These are phyloP conservation scores for Aspergillus campestris DNA, from an alignment of 495 filamentous ascomycete genomes.

Conservation along the genomic window DNA sequence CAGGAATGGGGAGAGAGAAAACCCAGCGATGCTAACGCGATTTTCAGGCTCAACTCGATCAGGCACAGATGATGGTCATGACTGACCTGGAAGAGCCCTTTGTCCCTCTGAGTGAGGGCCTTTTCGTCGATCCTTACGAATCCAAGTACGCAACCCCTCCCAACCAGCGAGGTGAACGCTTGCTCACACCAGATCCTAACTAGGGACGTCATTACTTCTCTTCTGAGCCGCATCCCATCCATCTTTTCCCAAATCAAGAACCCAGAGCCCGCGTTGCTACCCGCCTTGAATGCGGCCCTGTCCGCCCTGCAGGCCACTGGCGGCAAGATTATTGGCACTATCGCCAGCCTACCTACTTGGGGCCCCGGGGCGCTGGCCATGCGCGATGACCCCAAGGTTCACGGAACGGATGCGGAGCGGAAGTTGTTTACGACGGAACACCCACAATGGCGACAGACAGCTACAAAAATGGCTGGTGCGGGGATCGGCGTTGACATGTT, in stretches of 20 bases:
- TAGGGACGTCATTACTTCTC: slow-evolving; percentile 69
- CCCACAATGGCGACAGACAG: slow-evolving; percentile 70
- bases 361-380: slow-evolving; percentile 77
- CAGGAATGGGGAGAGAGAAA: too few species aligned
- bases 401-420: slow-evolving; percentile 81
- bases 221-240: slow-evolving; percentile 70
- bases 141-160: slow-evolving; percentile 51
- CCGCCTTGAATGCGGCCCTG: slow-evolving; percentile 73
- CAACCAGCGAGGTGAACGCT: neutral
- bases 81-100: slow-evolving; percentile 97
- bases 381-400: slow-evolving; percentile 80
- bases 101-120: slow-evolving; percentile 79
- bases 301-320: slow-evolving; percentile 75
- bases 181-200: neutral
- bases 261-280: slow-evolving; percentile 79
- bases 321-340: slow-evolving; percentile 84
- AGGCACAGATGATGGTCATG: slow-evolving; percentile 98
- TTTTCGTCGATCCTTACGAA: slow-evolving; percentile 94
- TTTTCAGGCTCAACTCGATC: slow-evolving; percentile 59
- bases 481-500: slow-evolving; percentile 93
- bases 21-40: too few species aligned
- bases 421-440: slow-evolving; percentile 89
- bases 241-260: slow-evolving; percentile 83
- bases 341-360: slow-evolving; percentile 77
- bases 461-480: slow-evolving; percentile 78